Conservation (phyloP, 305 asterid genomes). For the Solanum hybrid region DNA sequence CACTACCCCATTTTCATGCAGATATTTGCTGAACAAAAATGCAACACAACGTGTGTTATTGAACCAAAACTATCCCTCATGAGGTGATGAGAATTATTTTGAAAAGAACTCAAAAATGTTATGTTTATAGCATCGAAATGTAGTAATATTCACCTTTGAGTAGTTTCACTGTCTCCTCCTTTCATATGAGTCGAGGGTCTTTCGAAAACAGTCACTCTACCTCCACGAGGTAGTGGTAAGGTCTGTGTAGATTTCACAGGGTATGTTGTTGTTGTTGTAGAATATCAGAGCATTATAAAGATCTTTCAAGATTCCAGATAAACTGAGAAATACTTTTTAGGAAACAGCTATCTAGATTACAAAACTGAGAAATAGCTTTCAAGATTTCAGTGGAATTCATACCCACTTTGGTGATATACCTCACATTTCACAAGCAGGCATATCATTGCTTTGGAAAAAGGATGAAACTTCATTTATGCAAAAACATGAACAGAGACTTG, state of each 20-base stretch:
- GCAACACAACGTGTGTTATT: neutral
- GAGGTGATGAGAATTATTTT: too few species aligned
- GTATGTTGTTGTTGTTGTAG: neutral
- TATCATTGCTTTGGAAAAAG: neutral
- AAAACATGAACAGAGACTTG: neutral
- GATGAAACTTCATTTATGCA: neutral
- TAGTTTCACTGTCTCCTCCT: neutral
- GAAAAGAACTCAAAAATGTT: too few species aligned
- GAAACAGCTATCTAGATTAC: neutral
- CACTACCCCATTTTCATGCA: neutral
- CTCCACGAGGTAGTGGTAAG: neutral
- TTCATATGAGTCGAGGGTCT: neutral
- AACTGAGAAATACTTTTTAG: neutral
- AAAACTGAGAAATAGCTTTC: neutral
- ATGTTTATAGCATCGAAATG: neutral
- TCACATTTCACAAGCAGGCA: neutral
- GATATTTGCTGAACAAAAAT: neutral
- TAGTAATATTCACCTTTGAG: neutral
- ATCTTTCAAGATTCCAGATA: neutral
- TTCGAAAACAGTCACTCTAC: neutral
- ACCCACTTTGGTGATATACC: neutral
- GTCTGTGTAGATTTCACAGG: neutral
- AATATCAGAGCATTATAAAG: neutral
- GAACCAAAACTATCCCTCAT: too few species aligned
- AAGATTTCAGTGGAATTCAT: neutral